Percentiles rank a stretch among this genome's conserved stretches.
Evolutionary conservation across 2,329 filamentous ascomycete genomes (phyloP).

Genomic region (Raffaelea ambrosiae): DNA sequence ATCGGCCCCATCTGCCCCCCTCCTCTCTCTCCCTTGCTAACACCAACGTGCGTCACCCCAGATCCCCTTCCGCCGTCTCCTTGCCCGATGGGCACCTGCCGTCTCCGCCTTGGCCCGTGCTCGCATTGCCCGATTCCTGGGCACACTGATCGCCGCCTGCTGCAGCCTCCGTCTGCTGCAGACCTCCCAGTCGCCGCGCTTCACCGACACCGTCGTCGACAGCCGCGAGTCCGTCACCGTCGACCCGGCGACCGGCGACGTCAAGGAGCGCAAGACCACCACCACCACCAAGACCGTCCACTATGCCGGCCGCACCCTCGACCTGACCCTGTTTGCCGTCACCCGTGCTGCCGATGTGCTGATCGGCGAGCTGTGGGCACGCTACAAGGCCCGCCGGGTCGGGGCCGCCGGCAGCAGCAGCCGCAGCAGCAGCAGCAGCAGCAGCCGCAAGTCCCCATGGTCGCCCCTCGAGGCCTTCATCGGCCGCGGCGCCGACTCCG

Average conservation of each 20-base stretch:
- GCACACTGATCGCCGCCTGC: constrained; percentile 51
- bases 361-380: constrained; percentile 56
- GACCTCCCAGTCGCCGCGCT: constrained; percentile 35
- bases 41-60: neutral
- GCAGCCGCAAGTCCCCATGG: too few species aligned
- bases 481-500: constrained; percentile 49
- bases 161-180: constrained; percentile 49
- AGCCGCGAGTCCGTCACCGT: constrained; percentile 8
- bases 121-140: constrained; percentile 48
- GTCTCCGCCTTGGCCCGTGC: constrained; percentile 19
- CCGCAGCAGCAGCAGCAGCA: too few species aligned
- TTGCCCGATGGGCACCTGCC: constrained; percentile 16
- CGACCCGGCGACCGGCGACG: neutral
- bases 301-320: constrained; percentile 64
- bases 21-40: too few species aligned
- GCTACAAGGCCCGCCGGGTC: constrained; percentile 33
- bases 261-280: neutral
- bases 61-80: constrained; percentile 22
- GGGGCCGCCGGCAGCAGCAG: constrained; percentile 29
- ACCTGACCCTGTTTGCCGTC: constrained; percentile 71
- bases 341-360: constrained; percentile 66
- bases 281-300: constrained; percentile 8
- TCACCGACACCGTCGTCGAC: constrained; percentile 28
- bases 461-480: constrained; percentile 33
- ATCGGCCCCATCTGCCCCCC: too few species aligned